Base-by-base conservation (phyloP, 805 yeast species). In the Pachysolen tannophilus region DNA sequence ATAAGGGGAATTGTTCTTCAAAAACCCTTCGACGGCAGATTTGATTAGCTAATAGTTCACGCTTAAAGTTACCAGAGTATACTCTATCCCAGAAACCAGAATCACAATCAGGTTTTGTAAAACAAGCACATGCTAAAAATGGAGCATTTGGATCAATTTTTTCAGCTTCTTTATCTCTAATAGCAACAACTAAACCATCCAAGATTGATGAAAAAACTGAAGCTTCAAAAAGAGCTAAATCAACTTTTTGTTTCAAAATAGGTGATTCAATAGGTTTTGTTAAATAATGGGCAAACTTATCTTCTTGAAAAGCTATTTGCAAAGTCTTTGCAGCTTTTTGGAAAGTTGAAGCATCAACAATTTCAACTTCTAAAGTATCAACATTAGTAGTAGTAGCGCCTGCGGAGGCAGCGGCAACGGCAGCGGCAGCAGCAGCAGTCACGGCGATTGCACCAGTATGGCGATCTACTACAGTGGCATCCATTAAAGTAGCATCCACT, bases 311-410 rank as follows among this genome's bases (percentile, higher is more conserved):
- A 4, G 78, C 72, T 35, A 69, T 54, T 35, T 64, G 63, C 35
- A 75, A 57, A 6, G 78, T 72, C 38, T 61, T 61, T 17, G 79
- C 78, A 19, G 76, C 76, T 39, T 73, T 62, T 40, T 65, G 68
- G 45, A 71, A 75, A 43, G 73, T 78, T 32, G 56, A 49, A 13
- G 56, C 44, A 4, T 47, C 47, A 11, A 59, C 48, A 6, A 57
- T 57, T 15, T 35, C 37, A 23, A 39, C 42, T 30, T 39, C 32
- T 9, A 32, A 29, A 4, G 33, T 20, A 8, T 11, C 25, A 9
- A 7, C 29, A 20, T 20, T 5, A 26, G 17, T 19, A 13, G 5
- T 14, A 23, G 8, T 14, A 5, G 4, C 26, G 13, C 8, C 26
- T 4, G 13, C 8, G 26, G 26, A 23, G 26, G 13, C 8, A 11